Percentiles rank a stretch among this genome's conserved stretches.
These are phyloP conservation scores for Phytophthora pini DNA, from an alignment of 352 stramenopile species.

Conservation along the genomic window DNA sequence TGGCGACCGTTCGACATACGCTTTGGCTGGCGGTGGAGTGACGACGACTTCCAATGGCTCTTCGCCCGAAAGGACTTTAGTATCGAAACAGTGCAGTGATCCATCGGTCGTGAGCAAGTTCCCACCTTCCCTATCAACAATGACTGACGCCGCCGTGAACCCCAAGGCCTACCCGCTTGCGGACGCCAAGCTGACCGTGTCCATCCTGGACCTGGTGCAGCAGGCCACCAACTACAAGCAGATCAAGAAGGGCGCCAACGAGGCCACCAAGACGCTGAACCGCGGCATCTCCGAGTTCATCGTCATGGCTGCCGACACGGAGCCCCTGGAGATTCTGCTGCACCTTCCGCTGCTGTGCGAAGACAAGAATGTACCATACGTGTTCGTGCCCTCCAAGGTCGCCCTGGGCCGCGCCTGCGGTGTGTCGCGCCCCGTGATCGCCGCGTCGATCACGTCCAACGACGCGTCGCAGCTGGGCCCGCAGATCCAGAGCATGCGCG, in stretches of 20 bases:
- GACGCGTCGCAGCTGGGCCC: constrained; percentile 98
- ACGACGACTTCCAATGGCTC: neutral
- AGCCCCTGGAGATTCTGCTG: constrained; percentile 99
- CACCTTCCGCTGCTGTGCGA: constrained; percentile 99
- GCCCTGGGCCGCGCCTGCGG: constrained; percentile 98
- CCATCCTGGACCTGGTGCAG: constrained; percentile 99
- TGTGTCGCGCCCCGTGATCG: constrained; percentile 99
- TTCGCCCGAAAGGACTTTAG: constrained; percentile 4
- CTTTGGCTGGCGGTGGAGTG: constrained; percentile 15
- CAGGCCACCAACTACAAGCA: constrained; percentile 99
- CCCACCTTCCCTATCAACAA: constrained; percentile 30
- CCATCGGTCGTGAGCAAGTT: constrained; percentile 89
- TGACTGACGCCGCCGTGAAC: constrained; percentile 89
- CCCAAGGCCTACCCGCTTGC: constrained; percentile 98
- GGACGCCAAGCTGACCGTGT: constrained; percentile 98
- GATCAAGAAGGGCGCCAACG: constrained; percentile 99
- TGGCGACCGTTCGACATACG: constrained; percentile 1
- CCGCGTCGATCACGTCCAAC: constrained; percentile 99
- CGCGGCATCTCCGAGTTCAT: constrained; percentile 99
- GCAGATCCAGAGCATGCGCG: constrained; percentile 99
- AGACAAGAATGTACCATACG: constrained; percentile 97
- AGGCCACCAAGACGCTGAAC: constrained; percentile 99
- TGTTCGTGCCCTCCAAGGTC: constrained; percentile 97
- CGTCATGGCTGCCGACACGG: constrained; percentile 99
- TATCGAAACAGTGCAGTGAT: constrained; percentile 83